phyloP scores from a whole-genome alignment of 768 basidiomycete genomes.

The Suillus lakei region DNA sequence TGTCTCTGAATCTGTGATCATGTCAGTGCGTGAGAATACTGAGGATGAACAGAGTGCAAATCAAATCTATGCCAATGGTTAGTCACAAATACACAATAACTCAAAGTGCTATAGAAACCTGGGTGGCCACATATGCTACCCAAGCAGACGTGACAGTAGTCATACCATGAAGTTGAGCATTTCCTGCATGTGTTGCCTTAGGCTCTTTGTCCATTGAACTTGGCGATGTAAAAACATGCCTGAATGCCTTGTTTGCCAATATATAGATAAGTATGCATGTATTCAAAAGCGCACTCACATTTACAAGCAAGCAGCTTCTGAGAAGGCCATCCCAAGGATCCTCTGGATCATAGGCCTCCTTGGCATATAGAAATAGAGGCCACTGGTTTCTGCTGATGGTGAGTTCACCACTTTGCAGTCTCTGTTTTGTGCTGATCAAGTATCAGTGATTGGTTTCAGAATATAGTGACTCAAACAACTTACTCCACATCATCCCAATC shows the following conservation, averaged over 20 bases:
- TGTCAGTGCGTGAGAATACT: slow-evolving; percentile 24
- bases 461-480: background rate
- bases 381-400: slow-evolving; percentile 27
- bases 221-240: slow-evolving; percentile 35
- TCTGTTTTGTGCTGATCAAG: slow-evolving; percentile 9
- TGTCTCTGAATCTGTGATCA: slow-evolving; percentile 25
- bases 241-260: slow-evolving; percentile 23
- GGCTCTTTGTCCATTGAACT: slow-evolving; percentile 33
- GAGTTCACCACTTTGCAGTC: slow-evolving; percentile 18
- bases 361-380: slow-evolving; percentile 28
- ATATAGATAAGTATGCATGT: slow-evolving; percentile 11
- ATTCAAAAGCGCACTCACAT: slow-evolving; percentile 13
- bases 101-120: slow-evolving; percentile 13
- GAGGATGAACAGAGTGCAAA: slow-evolving; percentile 23
- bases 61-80: slow-evolving; percentile 13
- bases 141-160: slow-evolving; percentile 19
- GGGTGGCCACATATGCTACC: slow-evolving; percentile 26
- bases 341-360: slow-evolving; percentile 22
- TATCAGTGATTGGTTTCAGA: background rate
- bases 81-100: slow-evolving; percentile 4
- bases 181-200: slow-evolving; percentile 30
- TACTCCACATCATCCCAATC: slow-evolving; percentile 26
- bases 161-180: slow-evolving; percentile 23
- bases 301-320: slow-evolving; percentile 23
- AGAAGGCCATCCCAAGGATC: slow-evolving; percentile 35